Base-by-base conservation (phyloP, 352 stramenopile genomes). In the Phytophthora citricola region DNA sequence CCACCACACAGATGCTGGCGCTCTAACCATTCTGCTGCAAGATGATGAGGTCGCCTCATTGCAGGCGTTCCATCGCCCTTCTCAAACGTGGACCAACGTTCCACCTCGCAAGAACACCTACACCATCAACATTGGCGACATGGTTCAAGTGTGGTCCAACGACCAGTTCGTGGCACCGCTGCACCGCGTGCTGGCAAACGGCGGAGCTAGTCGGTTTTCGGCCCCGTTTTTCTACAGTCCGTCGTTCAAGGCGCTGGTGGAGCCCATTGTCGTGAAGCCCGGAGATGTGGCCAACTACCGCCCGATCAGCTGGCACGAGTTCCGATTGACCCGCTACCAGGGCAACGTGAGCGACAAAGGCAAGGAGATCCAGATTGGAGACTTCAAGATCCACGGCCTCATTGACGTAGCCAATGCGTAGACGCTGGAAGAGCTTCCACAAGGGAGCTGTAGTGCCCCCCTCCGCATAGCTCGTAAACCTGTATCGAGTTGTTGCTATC, bases 311-410 rank as follows among this genome's bases (percentile, higher is more conserved):
- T 43, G 38, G 38, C 14, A 20, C 12, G 38, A 43, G 38, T 43
- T 43, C 38, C 38, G 38, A 3, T 10, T 43, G 38, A 43, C 14
- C 10, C 38, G 14, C 38, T 43, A 43, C 38, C 38, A 22, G 15
- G 95, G 95, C 22, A 77, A 88, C 71, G 95, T 97, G 61, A 89
- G 87, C 11, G 85, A 98, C 80, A 64, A 90, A 20, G 93, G 93
- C n/a, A 76, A 89, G 24, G 93, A 98, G 50, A 93, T 98, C 59
- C 91, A 98, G 76, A 98, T 98, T 52, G 74, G 73, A 8, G 76
- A 98, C 65, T 98, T 73, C 53, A 73, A 66, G 26, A 58, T 60
- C 15, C 20, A 52, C 22, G 47, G 43, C 20, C 20, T 39, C 48
- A 39, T 50, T 81, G 40, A 67, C 27, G 31, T 48, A n/a, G 55